These are phyloP conservation scores for Dalbergia cultrata DNA, from an alignment of 306 rosid genomes.

Conservation along the genomic window DNA sequence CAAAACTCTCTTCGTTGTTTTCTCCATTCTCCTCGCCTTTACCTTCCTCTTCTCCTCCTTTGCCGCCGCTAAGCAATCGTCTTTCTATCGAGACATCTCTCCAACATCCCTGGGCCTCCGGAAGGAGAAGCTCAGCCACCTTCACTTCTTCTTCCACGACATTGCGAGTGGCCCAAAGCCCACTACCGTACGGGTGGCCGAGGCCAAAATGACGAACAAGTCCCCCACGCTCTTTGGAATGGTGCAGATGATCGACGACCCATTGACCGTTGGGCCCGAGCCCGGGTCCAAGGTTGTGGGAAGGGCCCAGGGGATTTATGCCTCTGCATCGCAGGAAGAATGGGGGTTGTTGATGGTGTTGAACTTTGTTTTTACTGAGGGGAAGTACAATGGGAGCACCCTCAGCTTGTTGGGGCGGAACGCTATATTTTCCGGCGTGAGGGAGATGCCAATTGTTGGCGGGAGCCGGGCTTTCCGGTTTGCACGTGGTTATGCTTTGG, in stretches of 20 bases:
- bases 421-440: not conserved
- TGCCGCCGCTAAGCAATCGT: not conserved
- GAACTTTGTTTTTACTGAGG: constrained; percentile 41
- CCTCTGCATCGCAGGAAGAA: constrained; percentile 53
- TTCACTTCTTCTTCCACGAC: constrained; percentile 73
- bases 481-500: not conserved
- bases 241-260: constrained; percentile 55
- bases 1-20: not conserved
- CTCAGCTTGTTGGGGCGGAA: constrained; percentile 48
- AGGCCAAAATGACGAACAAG: constrained; percentile 45
- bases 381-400: constrained; percentile 43
- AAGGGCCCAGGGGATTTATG: constrained; percentile 64
- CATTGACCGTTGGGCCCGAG: constrained; percentile 53
- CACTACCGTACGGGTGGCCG: constrained; percentile 50
- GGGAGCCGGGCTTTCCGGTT: not conserved
- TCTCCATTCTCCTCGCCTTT: not conserved
- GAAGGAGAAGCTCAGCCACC: constrained; percentile 64
- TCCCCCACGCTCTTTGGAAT: constrained; percentile 53
- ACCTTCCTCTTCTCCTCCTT: constrained; percentile 25
- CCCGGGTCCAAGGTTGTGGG: constrained; percentile 54
- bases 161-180: constrained; percentile 56
- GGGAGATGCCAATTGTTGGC: not conserved
- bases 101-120: constrained; percentile 43
- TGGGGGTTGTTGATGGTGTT: constrained; percentile 14
- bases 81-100: constrained; percentile 37